phyloP scores from a whole-genome alignment of 2,329 filamentous ascomycete species.

The Colletotrichum sp. region DNA sequence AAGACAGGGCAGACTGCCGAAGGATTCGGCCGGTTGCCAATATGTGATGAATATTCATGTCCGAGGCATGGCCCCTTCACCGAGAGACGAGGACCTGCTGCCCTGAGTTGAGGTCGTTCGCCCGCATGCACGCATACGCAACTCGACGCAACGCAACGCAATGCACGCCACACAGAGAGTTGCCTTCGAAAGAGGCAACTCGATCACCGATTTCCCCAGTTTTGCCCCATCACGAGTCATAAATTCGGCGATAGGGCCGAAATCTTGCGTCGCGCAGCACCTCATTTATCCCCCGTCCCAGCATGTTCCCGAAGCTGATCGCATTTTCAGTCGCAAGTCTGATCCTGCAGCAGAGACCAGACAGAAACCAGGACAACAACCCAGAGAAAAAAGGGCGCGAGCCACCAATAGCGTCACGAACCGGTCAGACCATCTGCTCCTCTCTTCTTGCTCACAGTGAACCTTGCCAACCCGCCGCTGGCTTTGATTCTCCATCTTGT shows the following conservation, averaged over 20 bases:
- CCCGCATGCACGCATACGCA: not conserved
- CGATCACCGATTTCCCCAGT: not conserved
- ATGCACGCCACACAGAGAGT: not conserved
- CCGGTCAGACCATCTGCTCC: not conserved
- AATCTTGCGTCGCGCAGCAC: not conserved
- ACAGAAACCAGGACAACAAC: not conserved
- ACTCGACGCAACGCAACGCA: not conserved
- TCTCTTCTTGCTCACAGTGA: not conserved
- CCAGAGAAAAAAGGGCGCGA: not conserved
- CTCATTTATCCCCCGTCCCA: not conserved
- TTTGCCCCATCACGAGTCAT: not conserved
- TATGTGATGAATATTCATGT: not conserved
- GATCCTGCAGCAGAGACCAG: not conserved
- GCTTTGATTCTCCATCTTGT: not conserved
- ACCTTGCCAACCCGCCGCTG: not conserved
- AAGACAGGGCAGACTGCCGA: not conserved
- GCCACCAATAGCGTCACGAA: not conserved
- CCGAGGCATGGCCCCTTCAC: not conserved
- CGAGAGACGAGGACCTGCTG: not conserved
- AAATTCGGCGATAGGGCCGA: not conserved
- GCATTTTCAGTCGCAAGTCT: not conserved
- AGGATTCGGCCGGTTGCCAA: constrained; percentile 7
- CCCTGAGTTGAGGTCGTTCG: not conserved
- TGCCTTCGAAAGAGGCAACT: not conserved
- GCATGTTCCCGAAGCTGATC: not conserved